Evolutionary conservation across 139 green algal species (phyloP).

Genomic region (Diplosphaera chodatii): DNA sequence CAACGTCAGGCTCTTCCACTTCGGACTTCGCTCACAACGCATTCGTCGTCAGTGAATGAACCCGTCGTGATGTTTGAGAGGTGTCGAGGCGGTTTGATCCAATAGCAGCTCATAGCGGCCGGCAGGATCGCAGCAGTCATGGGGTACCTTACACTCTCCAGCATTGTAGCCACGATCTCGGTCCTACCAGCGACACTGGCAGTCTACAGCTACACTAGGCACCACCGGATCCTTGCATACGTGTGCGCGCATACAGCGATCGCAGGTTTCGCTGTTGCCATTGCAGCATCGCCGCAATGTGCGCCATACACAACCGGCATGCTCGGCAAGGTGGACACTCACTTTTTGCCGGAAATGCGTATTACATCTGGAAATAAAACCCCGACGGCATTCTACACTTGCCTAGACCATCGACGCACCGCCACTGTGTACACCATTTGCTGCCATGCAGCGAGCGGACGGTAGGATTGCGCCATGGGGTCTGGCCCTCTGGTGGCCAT

Average conservation of each 20-base stretch:
- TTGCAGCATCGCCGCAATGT: slow-evolving; percentile 26
- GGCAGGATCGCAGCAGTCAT: background rate
- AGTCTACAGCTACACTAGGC: background rate
- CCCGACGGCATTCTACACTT: too few relatives aligned
- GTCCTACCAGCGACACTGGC: slow-evolving; percentile 6
- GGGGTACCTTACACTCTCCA: background rate
- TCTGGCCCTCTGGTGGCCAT: slow-evolving; percentile 40
- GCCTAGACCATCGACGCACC: too few relatives aligned
- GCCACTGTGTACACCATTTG: too few relatives aligned
- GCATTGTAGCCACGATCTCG: slow-evolving; percentile 1
- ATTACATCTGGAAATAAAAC: too few relatives aligned
- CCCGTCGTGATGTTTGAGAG: too few relatives aligned
- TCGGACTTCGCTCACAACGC: too few relatives aligned
- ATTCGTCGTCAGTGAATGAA: too few relatives aligned
- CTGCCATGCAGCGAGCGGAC: slow-evolving; percentile 13
- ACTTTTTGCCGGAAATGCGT: too few relatives aligned
- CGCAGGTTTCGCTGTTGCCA: slow-evolving; percentile 28
- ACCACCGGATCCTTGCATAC: slow-evolving; percentile 4
- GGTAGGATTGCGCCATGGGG: slow-evolving; percentile 26
- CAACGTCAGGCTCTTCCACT: too few relatives aligned
- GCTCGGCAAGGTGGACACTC: slow-evolving; percentile 55
- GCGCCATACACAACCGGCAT: slow-evolving; percentile 31
- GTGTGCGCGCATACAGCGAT: slow-evolving; percentile 25
- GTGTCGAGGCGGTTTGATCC: too few relatives aligned
- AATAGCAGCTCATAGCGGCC: too few relatives aligned